Conservation (phyloP, 768 basidiomycete species). For the Gautieria morchelliformis region DNA sequence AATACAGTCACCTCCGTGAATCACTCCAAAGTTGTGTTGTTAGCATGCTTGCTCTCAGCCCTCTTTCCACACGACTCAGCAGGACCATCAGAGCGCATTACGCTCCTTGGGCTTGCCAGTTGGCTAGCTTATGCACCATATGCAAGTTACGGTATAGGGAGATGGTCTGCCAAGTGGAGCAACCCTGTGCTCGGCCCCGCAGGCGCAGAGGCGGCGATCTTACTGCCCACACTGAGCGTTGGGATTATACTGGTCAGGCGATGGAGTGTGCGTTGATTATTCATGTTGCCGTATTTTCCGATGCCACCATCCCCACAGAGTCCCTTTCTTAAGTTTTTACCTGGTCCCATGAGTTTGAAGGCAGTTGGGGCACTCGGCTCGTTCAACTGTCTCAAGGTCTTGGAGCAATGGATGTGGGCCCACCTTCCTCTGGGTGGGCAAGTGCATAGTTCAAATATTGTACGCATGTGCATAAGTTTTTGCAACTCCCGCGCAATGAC, state of each 20-base stretch:
- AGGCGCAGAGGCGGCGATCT: conserved; percentile 36
- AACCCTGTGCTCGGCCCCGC: conserved; percentile 50
- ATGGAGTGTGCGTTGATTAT: neutral
- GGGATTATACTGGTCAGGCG: neutral
- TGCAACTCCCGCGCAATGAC: neutral
- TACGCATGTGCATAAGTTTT: neutral
- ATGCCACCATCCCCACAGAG: neutral
- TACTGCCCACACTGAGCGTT: neutral
- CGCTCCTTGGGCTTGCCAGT: conserved; percentile 31
- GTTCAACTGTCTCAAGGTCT: neutral
- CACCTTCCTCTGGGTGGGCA: conserved; percentile 3
- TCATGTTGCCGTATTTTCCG: neutral
- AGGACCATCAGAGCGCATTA: conserved; percentile 26
- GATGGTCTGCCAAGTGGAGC: conserved; percentile 44
- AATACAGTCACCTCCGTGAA: conserved; percentile 42
- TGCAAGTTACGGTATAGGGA: conserved; percentile 58
- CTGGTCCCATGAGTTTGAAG: neutral
- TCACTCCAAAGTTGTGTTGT: conserved; percentile 32
- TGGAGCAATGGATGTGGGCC: neutral
- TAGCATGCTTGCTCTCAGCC: conserved; percentile 25
- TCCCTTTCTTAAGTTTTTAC: neutral
- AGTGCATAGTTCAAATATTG: conserved; percentile 4
- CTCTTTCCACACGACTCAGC: conserved; percentile 24
- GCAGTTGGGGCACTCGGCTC: neutral
- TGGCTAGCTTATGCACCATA: conserved; percentile 42